These are phyloP conservation scores for Atalantia buxifolia DNA, from an alignment of 345 rosid species.

Conservation along the genomic window DNA sequence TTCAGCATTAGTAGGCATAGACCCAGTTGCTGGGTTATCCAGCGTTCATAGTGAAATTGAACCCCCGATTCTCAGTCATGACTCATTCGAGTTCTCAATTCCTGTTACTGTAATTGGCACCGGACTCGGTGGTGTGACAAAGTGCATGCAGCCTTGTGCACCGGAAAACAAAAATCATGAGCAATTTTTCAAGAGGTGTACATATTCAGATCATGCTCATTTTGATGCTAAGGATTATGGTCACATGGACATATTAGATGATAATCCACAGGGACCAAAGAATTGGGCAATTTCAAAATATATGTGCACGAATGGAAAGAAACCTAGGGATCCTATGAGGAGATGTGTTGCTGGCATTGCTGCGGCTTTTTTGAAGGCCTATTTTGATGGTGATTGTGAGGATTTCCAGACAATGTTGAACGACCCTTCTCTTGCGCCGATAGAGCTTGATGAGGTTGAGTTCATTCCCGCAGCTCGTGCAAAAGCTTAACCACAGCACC, in stretches of 20 bases:
- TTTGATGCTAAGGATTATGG: constrained; percentile 35
- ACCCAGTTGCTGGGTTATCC: constrained; percentile 29
- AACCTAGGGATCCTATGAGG: constrained; percentile 25
- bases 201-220: constrained; percentile 23
- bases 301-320: constrained; percentile 18
- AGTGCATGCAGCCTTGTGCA: constrained; percentile 21
- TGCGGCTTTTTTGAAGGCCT: constrained; percentile 37
- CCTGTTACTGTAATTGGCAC: constrained; percentile 32
- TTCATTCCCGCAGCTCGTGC: not conserved
- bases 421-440: constrained; percentile 28
- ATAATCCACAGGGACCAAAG: not conserved
- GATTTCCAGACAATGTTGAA: constrained; percentile 18
- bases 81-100: constrained; percentile 24
- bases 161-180: constrained; percentile 26
- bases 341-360: constrained; percentile 32
- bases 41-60: not conserved
- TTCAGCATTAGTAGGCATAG: constrained; percentile 30
- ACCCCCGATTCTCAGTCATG: constrained; percentile 24
- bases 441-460: not conserved
- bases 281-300: not conserved
- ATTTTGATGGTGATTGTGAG: constrained; percentile 1
- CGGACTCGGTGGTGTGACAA: constrained; percentile 20
- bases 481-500: not conserved
- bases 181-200: constrained; percentile 31
- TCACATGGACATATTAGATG: constrained; percentile 42